phyloP scores from a whole-genome alignment of 768 basidiomycete genomes.

The Mycena crocata region DNA sequence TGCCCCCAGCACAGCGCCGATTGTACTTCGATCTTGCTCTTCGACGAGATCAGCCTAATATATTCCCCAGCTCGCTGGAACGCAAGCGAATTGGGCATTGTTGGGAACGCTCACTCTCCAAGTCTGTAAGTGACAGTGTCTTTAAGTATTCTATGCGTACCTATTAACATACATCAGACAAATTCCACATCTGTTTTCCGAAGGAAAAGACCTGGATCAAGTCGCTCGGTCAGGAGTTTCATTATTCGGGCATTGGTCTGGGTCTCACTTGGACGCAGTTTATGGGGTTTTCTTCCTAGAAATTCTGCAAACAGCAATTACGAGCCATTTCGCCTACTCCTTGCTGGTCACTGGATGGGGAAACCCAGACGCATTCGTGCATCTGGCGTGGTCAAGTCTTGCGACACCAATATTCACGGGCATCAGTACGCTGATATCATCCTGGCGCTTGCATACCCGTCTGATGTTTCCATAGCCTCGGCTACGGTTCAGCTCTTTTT shows the following conservation, averaged over 20 bases:
- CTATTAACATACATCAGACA: background rate
- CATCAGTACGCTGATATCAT: slow-evolving; percentile 27
- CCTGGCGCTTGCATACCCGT: background rate
- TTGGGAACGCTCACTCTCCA: slow-evolving; percentile 12
- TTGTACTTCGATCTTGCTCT: no score
- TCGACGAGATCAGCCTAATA: no score
- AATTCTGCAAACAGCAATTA: slow-evolving; percentile 33
- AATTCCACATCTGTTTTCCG: slow-evolving; percentile 14
- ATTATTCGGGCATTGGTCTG: background rate
- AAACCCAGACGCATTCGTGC: slow-evolving; percentile 23
- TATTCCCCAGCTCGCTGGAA: slow-evolving; percentile 18
- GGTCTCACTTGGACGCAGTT: background rate
- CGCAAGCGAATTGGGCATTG: slow-evolving; percentile 19
- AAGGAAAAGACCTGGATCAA: slow-evolving; percentile 12
- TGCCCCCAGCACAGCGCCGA: no score
- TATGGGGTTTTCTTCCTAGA: slow-evolving; percentile 36
- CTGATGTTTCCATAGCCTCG: slow-evolving; percentile 1
- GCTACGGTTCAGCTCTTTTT: slow-evolving; percentile 24
- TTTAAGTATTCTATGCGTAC: background rate
- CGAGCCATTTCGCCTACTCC: slow-evolving; percentile 35
- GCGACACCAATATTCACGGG: slow-evolving; percentile 34
- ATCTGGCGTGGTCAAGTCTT: slow-evolving; percentile 34
- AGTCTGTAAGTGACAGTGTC: slow-evolving; percentile 8
- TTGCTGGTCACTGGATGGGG: slow-evolving; percentile 35
- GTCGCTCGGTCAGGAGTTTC: background rate